phyloP scores from a whole-genome alignment of 2,329 filamentous ascomycete species.

The Lachnellula cervina region DNA sequence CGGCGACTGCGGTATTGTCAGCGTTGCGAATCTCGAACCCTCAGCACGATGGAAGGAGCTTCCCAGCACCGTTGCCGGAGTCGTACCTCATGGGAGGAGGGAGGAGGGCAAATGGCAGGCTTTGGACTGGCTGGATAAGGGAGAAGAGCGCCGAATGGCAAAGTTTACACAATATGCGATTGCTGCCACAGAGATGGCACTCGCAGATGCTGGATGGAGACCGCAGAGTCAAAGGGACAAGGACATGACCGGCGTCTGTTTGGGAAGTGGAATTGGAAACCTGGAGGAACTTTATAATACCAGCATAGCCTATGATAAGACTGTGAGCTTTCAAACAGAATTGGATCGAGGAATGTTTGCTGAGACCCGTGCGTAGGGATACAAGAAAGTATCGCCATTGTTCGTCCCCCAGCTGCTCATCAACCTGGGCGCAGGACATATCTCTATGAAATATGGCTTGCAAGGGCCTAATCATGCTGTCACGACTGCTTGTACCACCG shows the following conservation, averaged over 20 bases:
- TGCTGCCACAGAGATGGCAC: slow-evolving; percentile 78
- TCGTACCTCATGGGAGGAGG: slow-evolving; percentile 60
- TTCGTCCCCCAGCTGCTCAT: slow-evolving; percentile 92
- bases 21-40: slow-evolving; percentile 53
- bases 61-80: slow-evolving; percentile 78
- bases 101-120: slow-evolving; percentile 45
- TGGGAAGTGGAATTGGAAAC: slow-evolving; percentile 94
- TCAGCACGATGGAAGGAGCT: slow-evolving; percentile 56
- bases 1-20: slow-evolving; percentile 74
- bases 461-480: slow-evolving; percentile 87
- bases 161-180: slow-evolving; percentile 87
- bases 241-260: slow-evolving; percentile 80
- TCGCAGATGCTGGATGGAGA: slow-evolving; percentile 75
- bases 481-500: slow-evolving; percentile 94
- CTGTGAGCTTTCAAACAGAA: slow-evolving; percentile 42
- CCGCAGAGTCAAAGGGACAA: slow-evolving; percentile 48
- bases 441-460: slow-evolving; percentile 89
- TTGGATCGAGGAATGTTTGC: slow-evolving; percentile 9
- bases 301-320: slow-evolving; percentile 67
- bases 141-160: slow-evolving; percentile 75
- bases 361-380: slow-evolving; percentile 55
- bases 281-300: slow-evolving; percentile 86
- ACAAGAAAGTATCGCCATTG: slow-evolving; percentile 85
- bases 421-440: slow-evolving; percentile 90
- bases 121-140: slow-evolving; percentile 48